Evolutionary conservation across 352 stramenopile genomes (phyloP).

Genomic region (Phytopythium ostracodes): DNA sequence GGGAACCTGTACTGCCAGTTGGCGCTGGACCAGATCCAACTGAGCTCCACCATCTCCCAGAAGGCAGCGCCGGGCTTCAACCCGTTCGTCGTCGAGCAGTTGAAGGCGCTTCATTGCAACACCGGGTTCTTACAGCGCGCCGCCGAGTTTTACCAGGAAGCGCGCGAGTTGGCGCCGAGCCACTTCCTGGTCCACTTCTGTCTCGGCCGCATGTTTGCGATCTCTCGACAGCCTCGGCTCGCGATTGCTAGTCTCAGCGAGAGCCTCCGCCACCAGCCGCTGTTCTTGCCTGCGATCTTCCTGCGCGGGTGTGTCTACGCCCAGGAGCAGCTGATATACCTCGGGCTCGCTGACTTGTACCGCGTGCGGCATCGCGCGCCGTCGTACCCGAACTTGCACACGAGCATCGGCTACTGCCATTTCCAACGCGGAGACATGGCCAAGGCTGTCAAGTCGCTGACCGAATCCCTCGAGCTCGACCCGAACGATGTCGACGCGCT

Average conservation of each 20-base stretch:
- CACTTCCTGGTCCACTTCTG: conserved; percentile 51
- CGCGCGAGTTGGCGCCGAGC: conserved; percentile 16
- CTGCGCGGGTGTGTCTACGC: conserved; percentile 49
- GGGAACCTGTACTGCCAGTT: conserved; percentile 60
- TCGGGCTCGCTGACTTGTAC: conserved; percentile 54
- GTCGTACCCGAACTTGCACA: conserved; percentile 41
- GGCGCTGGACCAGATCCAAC: conserved; percentile 39
- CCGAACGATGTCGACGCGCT: conserved; percentile 20
- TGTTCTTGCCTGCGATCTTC: conserved; percentile 51
- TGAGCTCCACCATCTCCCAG: conserved; percentile 17
- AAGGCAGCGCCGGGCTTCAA: conserved; percentile 21
- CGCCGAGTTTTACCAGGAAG: conserved; percentile 30
- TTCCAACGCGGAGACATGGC: conserved; percentile 29
- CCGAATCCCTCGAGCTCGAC: conserved; percentile 29
- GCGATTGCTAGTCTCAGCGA: conserved; percentile 28
- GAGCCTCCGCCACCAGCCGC: conserved; percentile 26
- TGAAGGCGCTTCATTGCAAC: conserved; percentile 23
- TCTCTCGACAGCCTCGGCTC: conserved; percentile 25
- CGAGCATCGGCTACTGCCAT: conserved; percentile 54
- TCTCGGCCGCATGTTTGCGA: conserved; percentile 33
- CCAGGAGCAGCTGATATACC: conserved; percentile 39
- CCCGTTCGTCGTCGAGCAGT: conserved; percentile 17
- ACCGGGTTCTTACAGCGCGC: conserved; percentile 27
- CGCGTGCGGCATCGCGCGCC: conserved; percentile 38
- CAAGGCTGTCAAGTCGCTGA: conserved; percentile 44